Evolutionary conservation across 2,329 filamentous ascomycete species (phyloP).

Genomic region (Sclerotinia minor): DNA sequence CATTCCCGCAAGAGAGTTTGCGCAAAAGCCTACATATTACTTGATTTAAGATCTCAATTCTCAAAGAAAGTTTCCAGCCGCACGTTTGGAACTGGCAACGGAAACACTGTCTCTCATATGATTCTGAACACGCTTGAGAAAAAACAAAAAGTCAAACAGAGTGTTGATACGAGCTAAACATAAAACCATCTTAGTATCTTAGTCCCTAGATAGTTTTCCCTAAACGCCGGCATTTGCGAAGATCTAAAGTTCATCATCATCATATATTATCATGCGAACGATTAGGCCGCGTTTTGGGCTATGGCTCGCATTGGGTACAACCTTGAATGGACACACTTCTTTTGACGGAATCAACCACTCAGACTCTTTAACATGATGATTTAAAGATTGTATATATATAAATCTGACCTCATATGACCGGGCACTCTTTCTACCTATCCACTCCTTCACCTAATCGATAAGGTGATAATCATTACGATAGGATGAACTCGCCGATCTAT

Average conservation of each 20-base stretch:
- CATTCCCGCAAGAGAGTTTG: not conserved
- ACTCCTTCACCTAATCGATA: constrained; percentile 20
- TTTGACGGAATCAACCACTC: not conserved
- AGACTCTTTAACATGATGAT: not conserved
- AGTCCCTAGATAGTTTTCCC: not conserved
- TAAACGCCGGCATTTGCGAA: constrained; percentile 19
- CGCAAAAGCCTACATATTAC: not conserved
- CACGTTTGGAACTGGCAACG: not conserved
- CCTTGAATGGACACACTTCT: not conserved
- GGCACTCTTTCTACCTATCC: not conserved
- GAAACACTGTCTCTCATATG: constrained; percentile 13
- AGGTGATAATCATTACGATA: constrained; percentile 19
- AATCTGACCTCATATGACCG: constrained; percentile 15
- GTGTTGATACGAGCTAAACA: constrained; percentile 4
- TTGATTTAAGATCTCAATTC: not conserved
- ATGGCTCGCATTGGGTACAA: constrained; percentile 5
- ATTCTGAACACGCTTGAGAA: constrained; percentile 1
- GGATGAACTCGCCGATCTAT: not conserved
- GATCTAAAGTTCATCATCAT: constrained; percentile 4
- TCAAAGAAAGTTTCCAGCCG: constrained; percentile 10
- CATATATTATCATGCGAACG: constrained; percentile 2
- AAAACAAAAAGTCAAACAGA: constrained; percentile 12
- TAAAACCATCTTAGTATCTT: not conserved
- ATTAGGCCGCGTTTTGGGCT: constrained; percentile 12
- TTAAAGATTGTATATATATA: not conserved